Percentiles rank a stretch among this genome's conserved stretches.
Conservation (phyloP, 768 basidiomycete genomes). For the Phlebiopsis flavidoalba region DNA sequence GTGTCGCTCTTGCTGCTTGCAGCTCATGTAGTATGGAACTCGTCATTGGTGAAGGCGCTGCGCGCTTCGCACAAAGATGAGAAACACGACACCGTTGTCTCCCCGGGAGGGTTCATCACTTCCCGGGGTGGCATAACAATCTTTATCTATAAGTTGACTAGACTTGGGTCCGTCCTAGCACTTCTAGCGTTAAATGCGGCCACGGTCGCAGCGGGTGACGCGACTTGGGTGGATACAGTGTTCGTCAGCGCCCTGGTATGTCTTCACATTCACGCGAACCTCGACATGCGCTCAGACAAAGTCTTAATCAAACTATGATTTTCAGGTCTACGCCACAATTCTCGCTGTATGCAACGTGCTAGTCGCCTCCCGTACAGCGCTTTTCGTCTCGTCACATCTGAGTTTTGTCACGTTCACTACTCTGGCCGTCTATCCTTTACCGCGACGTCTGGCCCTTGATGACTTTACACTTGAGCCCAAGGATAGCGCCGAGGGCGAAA, state of each 20-base stretch:
- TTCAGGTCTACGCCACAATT: neutral
- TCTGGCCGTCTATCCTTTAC: conserved; percentile 24
- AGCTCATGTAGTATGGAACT: neutral
- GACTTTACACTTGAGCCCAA: conserved; percentile 29
- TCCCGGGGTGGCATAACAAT: neutral
- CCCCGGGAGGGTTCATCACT: neutral
- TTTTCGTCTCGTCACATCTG: neutral
- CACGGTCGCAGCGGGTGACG: neutral
- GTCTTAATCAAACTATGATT: neutral
- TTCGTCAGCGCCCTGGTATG: neutral
- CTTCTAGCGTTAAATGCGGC: neutral
- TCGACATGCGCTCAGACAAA: neutral
- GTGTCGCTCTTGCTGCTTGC: neutral
- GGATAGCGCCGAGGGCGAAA: conserved; percentile 26
- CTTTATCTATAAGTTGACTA: neutral
- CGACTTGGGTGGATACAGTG: neutral
- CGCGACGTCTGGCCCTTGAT: conserved; percentile 32
- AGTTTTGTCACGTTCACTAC: conserved; percentile 6
- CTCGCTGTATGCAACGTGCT: neutral
- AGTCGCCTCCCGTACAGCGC: neutral
- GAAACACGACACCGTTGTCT: neutral
- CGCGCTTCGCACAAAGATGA: neutral
- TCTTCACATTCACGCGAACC: neutral
- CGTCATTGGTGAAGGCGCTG: neutral
- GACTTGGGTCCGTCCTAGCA: neutral